phyloP scores from a whole-genome alignment of 768 basidiomycete species.

The Leccinum variicolor region DNA sequence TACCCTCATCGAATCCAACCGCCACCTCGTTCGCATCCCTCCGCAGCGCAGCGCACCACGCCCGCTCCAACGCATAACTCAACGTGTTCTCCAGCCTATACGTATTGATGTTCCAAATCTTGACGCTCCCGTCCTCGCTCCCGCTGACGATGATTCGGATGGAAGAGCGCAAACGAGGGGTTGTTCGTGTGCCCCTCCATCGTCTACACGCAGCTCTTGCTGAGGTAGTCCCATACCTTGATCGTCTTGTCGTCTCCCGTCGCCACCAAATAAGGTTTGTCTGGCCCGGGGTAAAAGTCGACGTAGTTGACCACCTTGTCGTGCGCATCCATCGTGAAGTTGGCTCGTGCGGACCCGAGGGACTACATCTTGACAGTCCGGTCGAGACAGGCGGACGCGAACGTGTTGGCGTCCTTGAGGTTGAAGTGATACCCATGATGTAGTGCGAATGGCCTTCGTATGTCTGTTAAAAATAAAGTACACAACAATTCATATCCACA shows the following conservation, averaged over 20 bases:
- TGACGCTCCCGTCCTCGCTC: constrained; percentile 94
- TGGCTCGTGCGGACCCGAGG: constrained; percentile 74
- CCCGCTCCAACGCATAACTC: constrained; percentile 91
- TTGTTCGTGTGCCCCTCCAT: constrained; percentile 98
- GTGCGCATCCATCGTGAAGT: constrained; percentile 97
- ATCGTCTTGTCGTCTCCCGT: constrained; percentile 97
- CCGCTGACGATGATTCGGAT: constrained; percentile 94
- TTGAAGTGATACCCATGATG: constrained; percentile 99
- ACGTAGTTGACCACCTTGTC: constrained; percentile 99
- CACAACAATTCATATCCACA: not conserved
- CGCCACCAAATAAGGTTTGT: constrained; percentile 95
- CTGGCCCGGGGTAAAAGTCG: constrained; percentile 96
- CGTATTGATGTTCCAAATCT: constrained; percentile 97
- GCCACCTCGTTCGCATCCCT: constrained; percentile 90
- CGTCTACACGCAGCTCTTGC: constrained; percentile 96
- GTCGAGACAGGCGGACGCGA: constrained; percentile 96
- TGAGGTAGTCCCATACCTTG: constrained; percentile 98
- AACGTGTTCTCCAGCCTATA: constrained; percentile 96
- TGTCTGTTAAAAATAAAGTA: constrained; percentile 42
- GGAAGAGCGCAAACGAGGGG: constrained; percentile 95
- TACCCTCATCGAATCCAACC: constrained; percentile 94
- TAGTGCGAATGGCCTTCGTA: constrained; percentile 99
- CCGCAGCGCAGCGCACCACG: constrained; percentile 88
- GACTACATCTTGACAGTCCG: constrained; percentile 99
- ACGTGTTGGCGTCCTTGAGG: constrained; percentile 96